phyloP scores from a whole-genome alignment of 768 basidiomycete genomes.

The Lactarius hatsudake region DNA sequence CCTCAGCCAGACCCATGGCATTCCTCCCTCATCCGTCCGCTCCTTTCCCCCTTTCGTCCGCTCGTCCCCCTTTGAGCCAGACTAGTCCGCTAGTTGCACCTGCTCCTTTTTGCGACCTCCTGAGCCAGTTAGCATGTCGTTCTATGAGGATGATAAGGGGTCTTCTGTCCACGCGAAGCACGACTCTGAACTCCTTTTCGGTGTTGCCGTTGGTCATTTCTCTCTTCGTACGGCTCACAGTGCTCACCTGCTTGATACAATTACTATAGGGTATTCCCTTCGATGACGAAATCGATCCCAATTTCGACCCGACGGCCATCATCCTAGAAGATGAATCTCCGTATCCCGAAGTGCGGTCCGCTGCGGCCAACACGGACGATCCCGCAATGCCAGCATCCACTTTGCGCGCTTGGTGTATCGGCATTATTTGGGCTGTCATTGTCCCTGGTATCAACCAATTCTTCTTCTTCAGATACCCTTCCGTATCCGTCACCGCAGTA shows the following conservation, averaged over 20 bases:
- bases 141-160: conserved; percentile 28
- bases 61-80: background rate
- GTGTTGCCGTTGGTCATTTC: background rate
- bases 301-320: conserved; percentile 9
- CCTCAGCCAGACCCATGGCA: background rate
- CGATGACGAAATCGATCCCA: conserved; percentile 25
- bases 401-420: conserved; percentile 39
- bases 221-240: background rate
- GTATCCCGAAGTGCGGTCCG: conserved; percentile 51
- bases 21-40: background rate
- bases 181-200: background rate
- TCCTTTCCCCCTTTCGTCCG: background rate
- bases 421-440: conserved; percentile 49
- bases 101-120: background rate
- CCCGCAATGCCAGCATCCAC: conserved; percentile 39
- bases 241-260: background rate
- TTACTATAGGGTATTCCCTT: background rate
- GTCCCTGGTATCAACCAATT: conserved; percentile 75
- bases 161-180: conserved; percentile 25
- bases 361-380: conserved; percentile 49
- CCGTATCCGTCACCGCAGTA: conserved; percentile 30
- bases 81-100: conserved; percentile 5
- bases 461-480: conserved; percentile 68
- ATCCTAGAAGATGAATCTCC: conserved; percentile 45
- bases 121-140: conserved; percentile 20